Percentiles rank a stretch among this genome's conserved stretches.
Evolutionary conservation across 371 early-diverging fungal species (phyloP).

Genomic region (Chytridiales sp.): DNA sequence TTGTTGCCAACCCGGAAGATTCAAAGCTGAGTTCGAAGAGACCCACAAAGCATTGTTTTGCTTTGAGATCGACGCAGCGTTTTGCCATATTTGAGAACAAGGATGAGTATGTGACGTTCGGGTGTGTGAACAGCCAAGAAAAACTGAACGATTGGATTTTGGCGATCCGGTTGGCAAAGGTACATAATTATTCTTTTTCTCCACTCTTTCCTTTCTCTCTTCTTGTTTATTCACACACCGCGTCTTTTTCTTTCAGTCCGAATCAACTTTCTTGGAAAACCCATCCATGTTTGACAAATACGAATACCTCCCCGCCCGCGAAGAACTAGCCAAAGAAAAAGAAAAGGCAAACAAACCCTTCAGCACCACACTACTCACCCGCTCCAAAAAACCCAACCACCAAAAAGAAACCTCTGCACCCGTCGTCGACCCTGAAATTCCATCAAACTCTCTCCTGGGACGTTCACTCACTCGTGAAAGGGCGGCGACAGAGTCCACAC

Average conservation of each 20-base stretch:
- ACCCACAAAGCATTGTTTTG: slow-evolving; percentile 81
- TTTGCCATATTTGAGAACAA: slow-evolving; percentile 76
- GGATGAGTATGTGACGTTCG: slow-evolving; percentile 77
- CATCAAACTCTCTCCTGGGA: not conserved
- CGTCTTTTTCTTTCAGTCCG: slow-evolving; percentile 22
- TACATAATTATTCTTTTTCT: no score
- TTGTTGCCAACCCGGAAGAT: no score
- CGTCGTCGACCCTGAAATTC: slow-evolving; percentile 1
- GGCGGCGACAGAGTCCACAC: no score
- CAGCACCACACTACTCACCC: no score
- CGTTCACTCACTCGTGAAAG: no score
- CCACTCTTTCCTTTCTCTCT: no score
- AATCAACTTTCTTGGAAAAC: slow-evolving; percentile 37
- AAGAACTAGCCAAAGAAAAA: slow-evolving; percentile 5
- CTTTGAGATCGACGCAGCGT: slow-evolving; percentile 76
- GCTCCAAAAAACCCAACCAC: no score
- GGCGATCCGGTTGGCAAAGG: slow-evolving; percentile 73
- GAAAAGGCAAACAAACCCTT: no score
- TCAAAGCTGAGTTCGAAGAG: slow-evolving; percentile 61
- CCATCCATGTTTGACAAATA: slow-evolving; percentile 45
- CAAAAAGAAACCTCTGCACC: no score
- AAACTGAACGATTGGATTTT: slow-evolving; percentile 82
- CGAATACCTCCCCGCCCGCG: slow-evolving; percentile 27
- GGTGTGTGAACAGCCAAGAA: slow-evolving; percentile 74
- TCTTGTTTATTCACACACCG: not conserved